Conservation (phyloP, 176 grass and related monocot genomes). For the Urochloa ruziziensis region DNA sequence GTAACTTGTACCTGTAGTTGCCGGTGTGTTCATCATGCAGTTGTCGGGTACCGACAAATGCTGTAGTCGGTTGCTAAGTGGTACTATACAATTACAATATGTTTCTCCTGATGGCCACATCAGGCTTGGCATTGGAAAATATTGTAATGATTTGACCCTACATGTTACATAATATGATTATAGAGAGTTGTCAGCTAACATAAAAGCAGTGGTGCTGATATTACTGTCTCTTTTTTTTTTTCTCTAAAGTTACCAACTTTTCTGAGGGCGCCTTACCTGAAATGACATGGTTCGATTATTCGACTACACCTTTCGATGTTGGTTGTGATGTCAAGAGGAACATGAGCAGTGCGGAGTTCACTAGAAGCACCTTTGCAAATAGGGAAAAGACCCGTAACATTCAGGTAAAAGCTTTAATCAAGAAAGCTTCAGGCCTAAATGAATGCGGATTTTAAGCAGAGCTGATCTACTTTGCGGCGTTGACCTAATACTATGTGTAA, state of each 20-base stretch:
- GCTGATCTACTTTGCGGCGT: too few species aligned
- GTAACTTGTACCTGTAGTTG: slow-evolving; percentile 23
- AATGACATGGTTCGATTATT: too few species aligned
- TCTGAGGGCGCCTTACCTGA: neutral
- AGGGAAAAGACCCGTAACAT: too few species aligned
- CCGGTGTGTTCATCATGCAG: neutral
- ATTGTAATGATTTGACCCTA: slow-evolving; percentile 3
- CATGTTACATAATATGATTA: slow-evolving; percentile 20
- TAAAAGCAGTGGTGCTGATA: neutral
- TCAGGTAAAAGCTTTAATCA: too few species aligned
- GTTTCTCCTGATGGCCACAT: neutral
- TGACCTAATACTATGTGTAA: too few species aligned
- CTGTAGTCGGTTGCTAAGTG: slow-evolving; percentile 34
- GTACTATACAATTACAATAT: slow-evolving; percentile 9
- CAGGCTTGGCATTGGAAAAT: neutral
- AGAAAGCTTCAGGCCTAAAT: too few species aligned
- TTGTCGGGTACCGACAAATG: slow-evolving; percentile 12
- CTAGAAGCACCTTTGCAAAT: too few species aligned
- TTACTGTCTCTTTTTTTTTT: neutral
- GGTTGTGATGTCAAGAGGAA: too few species aligned
- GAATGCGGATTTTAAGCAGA: too few species aligned
- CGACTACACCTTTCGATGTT: too few species aligned
- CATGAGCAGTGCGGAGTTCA: neutral
- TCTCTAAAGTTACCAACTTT: too few species aligned
- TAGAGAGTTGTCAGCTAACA: neutral